Conservation (phyloP, 345 rosid genomes). For the Boechera divaricarpa region DNA sequence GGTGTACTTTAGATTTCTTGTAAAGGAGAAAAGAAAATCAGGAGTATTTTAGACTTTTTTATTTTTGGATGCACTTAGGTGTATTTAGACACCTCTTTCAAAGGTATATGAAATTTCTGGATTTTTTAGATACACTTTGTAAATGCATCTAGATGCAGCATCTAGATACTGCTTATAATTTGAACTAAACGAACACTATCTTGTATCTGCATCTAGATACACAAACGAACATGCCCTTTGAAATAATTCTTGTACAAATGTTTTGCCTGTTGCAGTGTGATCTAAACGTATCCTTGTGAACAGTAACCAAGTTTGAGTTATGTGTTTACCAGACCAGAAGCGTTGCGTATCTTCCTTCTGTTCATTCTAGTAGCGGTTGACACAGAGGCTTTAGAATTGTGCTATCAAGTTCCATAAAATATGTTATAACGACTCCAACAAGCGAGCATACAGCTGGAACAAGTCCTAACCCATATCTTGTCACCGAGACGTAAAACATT, state of each 20-base stretch:
- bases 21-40: too few relatives aligned
- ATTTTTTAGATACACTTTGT: too few relatives aligned
- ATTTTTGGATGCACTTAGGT: too few relatives aligned
- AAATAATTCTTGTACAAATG: constrained; percentile 17
- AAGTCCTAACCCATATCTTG: constrained; percentile 87
- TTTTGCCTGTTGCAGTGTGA: constrained; percentile 20
- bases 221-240: too few relatives aligned
- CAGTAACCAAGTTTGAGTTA: constrained; percentile 5
- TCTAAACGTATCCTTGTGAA: constrained; percentile 22
- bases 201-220: too few relatives aligned
- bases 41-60: too few relatives aligned
- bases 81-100: too few relatives aligned
- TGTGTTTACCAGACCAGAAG: constrained; percentile 21
- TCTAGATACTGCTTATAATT: too few relatives aligned
- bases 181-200: too few relatives aligned
- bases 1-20: too few relatives aligned
- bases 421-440: constrained; percentile 68
- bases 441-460: constrained; percentile 85
- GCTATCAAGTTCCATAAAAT: constrained; percentile 69
- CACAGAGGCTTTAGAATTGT: constrained; percentile 53
- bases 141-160: too few relatives aligned
- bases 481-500: constrained; percentile 53
- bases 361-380: constrained; percentile 71
- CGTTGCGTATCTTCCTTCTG: background rate
- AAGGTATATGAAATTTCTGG: too few relatives aligned